phyloP scores from a whole-genome alignment of 345 rosid species.

The Ceriops zippeliana region DNA sequence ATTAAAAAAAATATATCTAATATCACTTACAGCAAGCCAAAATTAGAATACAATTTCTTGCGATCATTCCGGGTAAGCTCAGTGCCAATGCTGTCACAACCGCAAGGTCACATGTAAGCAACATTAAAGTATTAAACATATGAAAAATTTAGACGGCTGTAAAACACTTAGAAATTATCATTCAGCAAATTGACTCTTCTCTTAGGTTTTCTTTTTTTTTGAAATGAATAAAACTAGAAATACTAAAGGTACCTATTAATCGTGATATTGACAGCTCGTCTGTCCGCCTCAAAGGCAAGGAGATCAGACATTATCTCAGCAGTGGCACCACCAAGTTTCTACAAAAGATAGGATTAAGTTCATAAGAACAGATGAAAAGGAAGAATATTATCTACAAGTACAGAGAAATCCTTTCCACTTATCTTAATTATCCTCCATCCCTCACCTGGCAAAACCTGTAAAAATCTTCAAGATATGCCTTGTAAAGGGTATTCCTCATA shows the following conservation, averaged over 20 bases:
- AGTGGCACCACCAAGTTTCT: conserved; percentile 99
- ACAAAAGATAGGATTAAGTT: neutral
- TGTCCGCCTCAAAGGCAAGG: conserved; percentile 91
- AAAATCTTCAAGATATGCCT: conserved; percentile 73
- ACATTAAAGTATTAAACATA: neutral
- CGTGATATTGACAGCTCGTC: conserved; percentile 92
- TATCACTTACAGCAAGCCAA: conserved; percentile 79
- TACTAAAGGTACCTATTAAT: conserved; percentile 62
- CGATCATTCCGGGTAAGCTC: conserved; percentile 99
- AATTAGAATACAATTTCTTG: conserved; percentile 85
- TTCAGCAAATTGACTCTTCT: too few relatives aligned
- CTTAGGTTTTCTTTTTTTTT: neutral
- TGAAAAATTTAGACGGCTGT: neutral
- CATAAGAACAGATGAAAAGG: neutral
- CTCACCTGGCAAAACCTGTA: conserved; percentile 93
- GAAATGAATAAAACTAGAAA: neutral
- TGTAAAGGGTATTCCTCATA: conserved; percentile 27
- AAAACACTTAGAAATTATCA: neutral
- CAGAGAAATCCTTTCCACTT: conserved; percentile 8
- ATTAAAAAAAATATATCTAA: conserved; percentile 2
- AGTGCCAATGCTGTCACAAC: conserved; percentile 72
- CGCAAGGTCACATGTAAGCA: conserved; percentile 11
- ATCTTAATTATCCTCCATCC: neutral
- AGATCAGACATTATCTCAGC: conserved; percentile 98
- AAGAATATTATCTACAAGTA: neutral